Base-by-base conservation (phyloP, 1,139 yeast genomes). In the Yamadazyma songkhlaensis region DNA sequence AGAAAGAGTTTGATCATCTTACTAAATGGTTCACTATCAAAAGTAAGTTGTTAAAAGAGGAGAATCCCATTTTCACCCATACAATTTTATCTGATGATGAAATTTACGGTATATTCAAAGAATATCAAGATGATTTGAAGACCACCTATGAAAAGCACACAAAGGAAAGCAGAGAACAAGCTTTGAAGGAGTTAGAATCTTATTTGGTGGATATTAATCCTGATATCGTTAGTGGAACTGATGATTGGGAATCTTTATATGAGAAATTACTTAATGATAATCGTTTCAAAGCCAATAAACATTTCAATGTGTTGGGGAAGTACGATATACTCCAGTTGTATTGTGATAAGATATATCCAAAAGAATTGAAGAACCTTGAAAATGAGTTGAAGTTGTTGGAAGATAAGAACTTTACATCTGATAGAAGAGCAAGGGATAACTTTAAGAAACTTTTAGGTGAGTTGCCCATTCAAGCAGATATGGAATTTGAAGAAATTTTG, bases 11-110 rank as follows among this genome's bases (percentile, higher is more conserved):
- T 26, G 66, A 68, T 27, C 69, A 78, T 44, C 74, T 71, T 42
- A 79, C 95, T 0, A 63, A 87, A 31, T 89, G 96, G 96, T 49
- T 56, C 23, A 72, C 82, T 0, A 67, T 77, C 1, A 75, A 72
- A 44, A 63, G 62, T 17, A 36, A 49, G 15, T 45, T 73, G 39
- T 69, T 86, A 3, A 57, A 64, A 5, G 80, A 81, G 35, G 94
- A 85, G 13, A 67, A 70, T 49, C 80, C 90, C 0, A 74, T 83
- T 9, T 86, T 80, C 57, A 72, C 70, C 44, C 83, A 79, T 49
- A 68, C 86, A 2, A 76, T 81, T 23, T 70, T 84, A 26, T 70
- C 79, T 22, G 87, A 81, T 39, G 63, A 63, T 21, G 73, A 80
- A 37, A 77, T 81, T 36, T 68, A 66, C 29, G 65, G 65, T 29